These are phyloP conservation scores for Chlorella vulgaris DNA, from an alignment of 139 green algal genomes.

Conservation along the genomic window DNA sequence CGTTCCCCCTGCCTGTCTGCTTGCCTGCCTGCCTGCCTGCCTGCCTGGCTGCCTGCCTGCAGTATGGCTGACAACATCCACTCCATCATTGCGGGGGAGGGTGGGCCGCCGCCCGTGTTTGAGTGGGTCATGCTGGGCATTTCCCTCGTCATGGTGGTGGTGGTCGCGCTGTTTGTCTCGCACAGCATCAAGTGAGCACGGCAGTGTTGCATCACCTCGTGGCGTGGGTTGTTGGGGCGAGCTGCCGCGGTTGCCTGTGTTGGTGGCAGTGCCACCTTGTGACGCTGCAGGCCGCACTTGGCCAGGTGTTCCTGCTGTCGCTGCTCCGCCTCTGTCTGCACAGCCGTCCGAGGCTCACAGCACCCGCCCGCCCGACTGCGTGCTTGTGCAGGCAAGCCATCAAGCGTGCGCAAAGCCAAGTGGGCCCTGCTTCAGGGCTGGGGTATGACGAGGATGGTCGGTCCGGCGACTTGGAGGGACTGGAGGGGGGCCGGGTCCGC, in stretches of 20 bases:
- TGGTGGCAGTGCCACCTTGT: too few relatives aligned
- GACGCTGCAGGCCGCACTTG: too few relatives aligned
- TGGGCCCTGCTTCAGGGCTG: neutral
- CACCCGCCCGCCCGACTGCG: too few relatives aligned
- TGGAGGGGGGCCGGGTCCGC: neutral
- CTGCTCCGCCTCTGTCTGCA: too few relatives aligned
- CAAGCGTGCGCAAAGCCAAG: neutral
- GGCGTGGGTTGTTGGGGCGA: neutral
- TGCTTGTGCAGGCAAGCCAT: constrained; percentile 34
- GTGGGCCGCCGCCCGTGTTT: constrained; percentile 18
- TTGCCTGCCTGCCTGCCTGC: too few relatives aligned
- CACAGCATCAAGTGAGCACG: constrained; percentile 38
- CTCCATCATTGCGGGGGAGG: constrained; percentile 38
- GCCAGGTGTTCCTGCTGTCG: too few relatives aligned
- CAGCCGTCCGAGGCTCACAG: neutral
- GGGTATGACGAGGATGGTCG: neutral
- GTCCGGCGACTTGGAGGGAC: neutral
- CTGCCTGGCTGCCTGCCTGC: too few relatives aligned
- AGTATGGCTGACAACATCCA: constrained; percentile 48
- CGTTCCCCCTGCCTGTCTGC: too few relatives aligned
- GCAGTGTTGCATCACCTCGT: neutral
- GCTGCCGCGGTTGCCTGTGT: neutral
- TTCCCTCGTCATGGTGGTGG: constrained; percentile 37
- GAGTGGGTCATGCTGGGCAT: constrained; percentile 51
- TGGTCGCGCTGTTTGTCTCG: constrained; percentile 43